A percentile compares a stretch with the other conserved stretches of the same genome.
Conservation (phyloP, 2,329 filamentous ascomycete genomes). For the Xylaria multiplex region DNA sequence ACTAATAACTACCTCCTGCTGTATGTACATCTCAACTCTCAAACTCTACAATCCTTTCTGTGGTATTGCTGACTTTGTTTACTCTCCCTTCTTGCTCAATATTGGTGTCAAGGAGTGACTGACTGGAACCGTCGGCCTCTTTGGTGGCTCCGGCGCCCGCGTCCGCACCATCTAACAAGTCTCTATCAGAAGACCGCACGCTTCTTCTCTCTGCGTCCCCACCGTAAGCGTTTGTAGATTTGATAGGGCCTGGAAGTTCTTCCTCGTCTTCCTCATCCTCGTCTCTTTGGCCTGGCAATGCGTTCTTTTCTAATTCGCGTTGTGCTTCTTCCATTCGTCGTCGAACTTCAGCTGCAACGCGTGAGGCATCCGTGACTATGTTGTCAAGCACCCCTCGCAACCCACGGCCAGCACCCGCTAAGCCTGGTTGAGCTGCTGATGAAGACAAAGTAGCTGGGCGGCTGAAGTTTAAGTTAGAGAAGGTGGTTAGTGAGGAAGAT, state of each 20-base stretch:
- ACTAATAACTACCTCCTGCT: slow-evolving; percentile 42
- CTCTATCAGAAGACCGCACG: slow-evolving; percentile 73
- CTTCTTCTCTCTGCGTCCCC: slow-evolving; percentile 70
- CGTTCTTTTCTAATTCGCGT: slow-evolving; percentile 86
- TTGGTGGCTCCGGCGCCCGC: slow-evolving; percentile 67
- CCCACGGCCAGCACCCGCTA: slow-evolving; percentile 71
- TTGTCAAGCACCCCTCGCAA: slow-evolving; percentile 94
- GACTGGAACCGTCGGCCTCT: slow-evolving; percentile 48
- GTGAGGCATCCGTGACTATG: slow-evolving; percentile 97
- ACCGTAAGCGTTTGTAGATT: slow-evolving; percentile 55
- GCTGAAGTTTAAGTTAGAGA: slow-evolving; percentile 73
- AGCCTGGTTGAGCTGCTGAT: slow-evolving; percentile 53
- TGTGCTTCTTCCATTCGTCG: slow-evolving; percentile 96
- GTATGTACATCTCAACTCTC: slow-evolving; percentile 51
- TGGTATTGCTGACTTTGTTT: slow-evolving; percentile 44
- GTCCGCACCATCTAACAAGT: slow-evolving; percentile 78
- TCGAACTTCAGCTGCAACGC: slow-evolving; percentile 90
- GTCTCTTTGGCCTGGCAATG: slow-evolving; percentile 68
- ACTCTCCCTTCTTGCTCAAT: slow-evolving; percentile 39
- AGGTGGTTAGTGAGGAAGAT: slow-evolving; percentile 80
- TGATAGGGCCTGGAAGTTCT: slow-evolving; percentile 54
- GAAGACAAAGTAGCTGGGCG: slow-evolving; percentile 54
- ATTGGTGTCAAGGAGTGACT: slow-evolving; percentile 46
- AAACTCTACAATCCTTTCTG: slow-evolving; percentile 59
- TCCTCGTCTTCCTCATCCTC: slow-evolving; percentile 78